A percentile compares a stretch with the other conserved stretches of the same genome.
These are phyloP conservation scores for Tillandsia leiboldiana DNA, from an alignment of 176 grass and related monocot genomes.

Conservation along the genomic window DNA sequence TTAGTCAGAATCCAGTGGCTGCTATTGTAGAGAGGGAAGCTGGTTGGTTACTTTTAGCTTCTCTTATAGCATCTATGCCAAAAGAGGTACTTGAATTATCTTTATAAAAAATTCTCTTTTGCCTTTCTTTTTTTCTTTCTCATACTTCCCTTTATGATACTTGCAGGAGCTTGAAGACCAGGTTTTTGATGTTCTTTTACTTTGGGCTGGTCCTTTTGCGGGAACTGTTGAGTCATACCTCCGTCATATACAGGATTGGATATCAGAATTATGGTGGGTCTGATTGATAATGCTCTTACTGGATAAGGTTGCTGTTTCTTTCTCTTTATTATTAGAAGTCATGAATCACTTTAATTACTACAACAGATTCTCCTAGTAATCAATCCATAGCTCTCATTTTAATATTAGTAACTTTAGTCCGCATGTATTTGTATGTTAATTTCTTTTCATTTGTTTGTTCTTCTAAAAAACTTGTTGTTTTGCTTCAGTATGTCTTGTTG, in stretches of 20 bases:
- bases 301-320: background rate
- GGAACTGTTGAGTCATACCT: conserved; percentile 84
- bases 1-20: conserved; percentile 74
- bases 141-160: conserved; percentile 21
- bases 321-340: background rate
- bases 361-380: no score
- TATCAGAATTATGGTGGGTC: conserved; percentile 61
- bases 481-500: background rate
- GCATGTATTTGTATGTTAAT: background rate
- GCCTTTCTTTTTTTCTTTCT: conserved; percentile 14
- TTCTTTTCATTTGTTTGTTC: background rate
- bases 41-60: conserved; percentile 92
- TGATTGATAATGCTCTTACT: conserved; percentile 11
- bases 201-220: conserved; percentile 86
- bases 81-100: conserved; percentile 56
- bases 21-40: conserved; percentile 70
- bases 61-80: conserved; percentile 90
- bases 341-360: no score
- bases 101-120: conserved; percentile 9
- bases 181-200: conserved; percentile 94
- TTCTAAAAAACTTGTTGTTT: background rate
- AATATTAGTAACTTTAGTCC: background rate
- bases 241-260: conserved; percentile 63
- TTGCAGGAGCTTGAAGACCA: conserved; percentile 90
- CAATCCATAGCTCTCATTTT: no score